Percentiles rank a stretch among this genome's conserved stretches.
phyloP scores from a whole-genome alignment of 768 basidiomycete genomes.

The Austroboletus eburneus region DNA sequence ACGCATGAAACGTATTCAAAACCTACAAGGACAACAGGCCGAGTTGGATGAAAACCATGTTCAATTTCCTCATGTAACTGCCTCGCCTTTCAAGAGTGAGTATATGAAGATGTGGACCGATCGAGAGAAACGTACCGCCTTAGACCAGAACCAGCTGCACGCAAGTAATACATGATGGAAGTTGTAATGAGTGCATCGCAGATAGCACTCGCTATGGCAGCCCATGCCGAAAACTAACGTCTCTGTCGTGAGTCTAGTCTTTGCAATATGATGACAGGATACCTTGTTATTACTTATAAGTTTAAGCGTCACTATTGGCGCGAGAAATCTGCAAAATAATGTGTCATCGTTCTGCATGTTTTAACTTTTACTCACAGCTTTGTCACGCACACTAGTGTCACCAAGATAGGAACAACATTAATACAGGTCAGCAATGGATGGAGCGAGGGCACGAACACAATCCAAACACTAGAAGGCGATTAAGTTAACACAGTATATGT shows the following conservation, averaged over 20 bases:
- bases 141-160: slow-evolving; percentile 6
- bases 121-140: slow-evolving; percentile 6
- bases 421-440: neutral
- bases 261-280: neutral
- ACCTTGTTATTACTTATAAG: slow-evolving; percentile 5
- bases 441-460: slow-evolving; percentile 10
- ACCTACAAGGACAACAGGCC: slow-evolving; percentile 17
- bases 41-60: slow-evolving; percentile 16
- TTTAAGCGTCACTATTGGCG: slow-evolving; percentile 3
- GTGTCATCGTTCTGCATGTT: too few species aligned
- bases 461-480: slow-evolving; percentile 10
- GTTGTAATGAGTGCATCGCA: slow-evolving; percentile 20
- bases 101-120: neutral
- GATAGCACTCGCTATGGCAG: slow-evolving; percentile 12
- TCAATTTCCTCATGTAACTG: slow-evolving; percentile 13
- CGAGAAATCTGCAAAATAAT: slow-evolving; percentile 3
- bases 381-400: slow-evolving; percentile 4
- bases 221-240: slow-evolving; percentile 6
- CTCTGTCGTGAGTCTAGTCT: neutral
- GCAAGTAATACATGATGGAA: slow-evolving; percentile 15
- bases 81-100: neutral
- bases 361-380: slow-evolving; percentile 1
- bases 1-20: neutral
- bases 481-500: neutral
- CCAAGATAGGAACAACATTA: neutral